phyloP scores from a whole-genome alignment of 768 basidiomycete species.

The Pleurotus tuoliensis region DNA sequence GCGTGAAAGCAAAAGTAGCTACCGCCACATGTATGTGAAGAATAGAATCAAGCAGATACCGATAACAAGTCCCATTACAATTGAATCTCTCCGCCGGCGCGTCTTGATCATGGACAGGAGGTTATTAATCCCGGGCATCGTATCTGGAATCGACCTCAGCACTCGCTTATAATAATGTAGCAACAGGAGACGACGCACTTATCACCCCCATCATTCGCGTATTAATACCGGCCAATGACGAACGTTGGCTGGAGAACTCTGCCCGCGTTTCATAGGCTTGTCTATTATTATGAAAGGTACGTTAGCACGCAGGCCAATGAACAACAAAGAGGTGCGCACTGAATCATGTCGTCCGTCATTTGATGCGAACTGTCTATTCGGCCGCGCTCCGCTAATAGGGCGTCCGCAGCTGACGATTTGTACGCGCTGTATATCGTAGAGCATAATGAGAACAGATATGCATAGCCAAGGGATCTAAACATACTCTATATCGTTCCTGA shows the following conservation, averaged over 20 bases:
- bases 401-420: conserved; percentile 85
- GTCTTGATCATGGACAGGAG: conserved; percentile 90
- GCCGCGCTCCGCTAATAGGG: conserved; percentile 81
- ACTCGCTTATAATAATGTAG: neutral
- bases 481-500: conserved; percentile 95
- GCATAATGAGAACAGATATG: neutral
- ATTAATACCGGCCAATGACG: conserved; percentile 74
- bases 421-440: conserved; percentile 60
- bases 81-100: conserved; percentile 81
- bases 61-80: conserved; percentile 86
- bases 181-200: conserved; percentile 46
- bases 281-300: conserved; percentile 22
- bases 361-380: conserved; percentile 89
- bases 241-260: conserved; percentile 83
- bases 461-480: conserved; percentile 19
- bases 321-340: conserved; percentile 44
- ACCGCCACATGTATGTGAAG: conserved; percentile 45
- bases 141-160: conserved; percentile 42
- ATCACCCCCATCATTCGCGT: conserved; percentile 80
- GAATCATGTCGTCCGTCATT: conserved; percentile 90
- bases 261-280: conserved; percentile 97
- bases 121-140: conserved; percentile 93
- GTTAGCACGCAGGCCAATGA: conserved; percentile 1
- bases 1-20: conserved; percentile 7
- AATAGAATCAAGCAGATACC: conserved; percentile 72